Evolutionary conservation across 192 early-diverging fungal species (phyloP), one percentile per base, ranked within the genome.

Genomic region (Coemansia sp.): DNA sequence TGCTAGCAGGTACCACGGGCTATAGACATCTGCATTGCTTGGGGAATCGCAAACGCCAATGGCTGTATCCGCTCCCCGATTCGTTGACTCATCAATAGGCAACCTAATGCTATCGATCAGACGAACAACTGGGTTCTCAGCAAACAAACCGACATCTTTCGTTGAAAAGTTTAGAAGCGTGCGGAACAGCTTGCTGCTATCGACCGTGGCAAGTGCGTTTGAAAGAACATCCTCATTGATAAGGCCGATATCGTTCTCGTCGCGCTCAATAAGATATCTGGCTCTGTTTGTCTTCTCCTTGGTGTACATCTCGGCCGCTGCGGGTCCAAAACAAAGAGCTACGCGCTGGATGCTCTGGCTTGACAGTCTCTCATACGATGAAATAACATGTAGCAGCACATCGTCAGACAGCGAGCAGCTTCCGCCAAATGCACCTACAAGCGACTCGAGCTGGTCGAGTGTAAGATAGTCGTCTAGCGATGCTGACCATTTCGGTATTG

Each of bases 291-390:
- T n/a, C 32, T 77, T 63, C 45, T 72, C 73, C n/a, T 65, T 64
- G 15, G 22, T 18, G 39, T 76, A 75, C 3, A 46, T 39, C 5
- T 41, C 61, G 0, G 71, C 73, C 0, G 82, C 82, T 8, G 15
- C 26, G 6, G 77, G 73, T 10, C 82, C 82, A 65, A 83, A 83
- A 8, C 52, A 69, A 52, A 83, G 22, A 0, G 66, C 65, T 16
- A 61, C 76, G n/a, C 82, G 77, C 63, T 49, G 43, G 15, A 83
- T 60, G 48, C 82, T 83, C 60, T 83, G 82, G 8, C 82, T 49
- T 13, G 82, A 76, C 15, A 51, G 60, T 2, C 42, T 41, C 58
- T 83, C 82, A 40, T 83, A 83, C 40, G 63, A 66, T 19, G 37
- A 45, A 26, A 83, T 63, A 5, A 83, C 68, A 13, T 67, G 61